phyloP scores from a whole-genome alignment of 495 filamentous ascomycete genomes.

The Cladorrhinum samala region DNA sequence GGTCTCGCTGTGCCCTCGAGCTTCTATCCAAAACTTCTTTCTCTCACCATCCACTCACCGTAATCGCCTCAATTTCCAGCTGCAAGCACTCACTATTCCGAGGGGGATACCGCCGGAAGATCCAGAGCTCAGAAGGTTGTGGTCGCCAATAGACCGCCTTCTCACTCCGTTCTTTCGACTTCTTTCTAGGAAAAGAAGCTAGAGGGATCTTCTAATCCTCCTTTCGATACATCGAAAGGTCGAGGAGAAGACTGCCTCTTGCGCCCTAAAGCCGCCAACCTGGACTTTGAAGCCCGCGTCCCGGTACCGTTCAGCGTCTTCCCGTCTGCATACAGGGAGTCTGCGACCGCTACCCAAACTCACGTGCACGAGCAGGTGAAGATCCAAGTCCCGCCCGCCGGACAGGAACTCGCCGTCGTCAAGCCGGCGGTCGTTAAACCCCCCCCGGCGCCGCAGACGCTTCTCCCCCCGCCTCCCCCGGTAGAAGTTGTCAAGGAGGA shows the following conservation, averaged over 20 bases:
- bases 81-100: conserved; percentile 14
- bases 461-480: conserved; percentile 48
- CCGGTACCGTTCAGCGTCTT: conserved; percentile 99
- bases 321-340: conserved; percentile 95
- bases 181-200: conserved; percentile 56
- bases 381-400: conserved; percentile 75
- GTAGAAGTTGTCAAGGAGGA: conserved; percentile 54
- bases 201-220: conserved; percentile 90
- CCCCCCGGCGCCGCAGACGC: conserved; percentile 50
- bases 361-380: conserved; percentile 74
- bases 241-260: conserved; percentile 75
- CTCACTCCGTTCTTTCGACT: conserved; percentile 37
- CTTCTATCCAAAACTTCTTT: conserved; percentile 18
- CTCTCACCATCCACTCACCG: conserved; percentile 10
- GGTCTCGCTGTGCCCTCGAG: conserved; percentile 20
- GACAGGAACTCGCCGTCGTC: conserved; percentile 60
- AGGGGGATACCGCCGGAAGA: conserved; percentile 26
- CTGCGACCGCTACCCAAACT: conserved; percentile 69
- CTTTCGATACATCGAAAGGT: conserved; percentile 93
- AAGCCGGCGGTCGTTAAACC: conserved; percentile 11
- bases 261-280: conserved; percentile 72
- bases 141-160: conserved; percentile 30
- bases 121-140: conserved; percentile 32
- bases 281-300: conserved; percentile 99
- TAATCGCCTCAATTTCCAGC: conserved; percentile 3